Evolutionary conservation across 2,329 filamentous ascomycete species (phyloP), one percentile per base, ranked within the genome.

Genomic region (Coniochaeta hoffmannii): DNA sequence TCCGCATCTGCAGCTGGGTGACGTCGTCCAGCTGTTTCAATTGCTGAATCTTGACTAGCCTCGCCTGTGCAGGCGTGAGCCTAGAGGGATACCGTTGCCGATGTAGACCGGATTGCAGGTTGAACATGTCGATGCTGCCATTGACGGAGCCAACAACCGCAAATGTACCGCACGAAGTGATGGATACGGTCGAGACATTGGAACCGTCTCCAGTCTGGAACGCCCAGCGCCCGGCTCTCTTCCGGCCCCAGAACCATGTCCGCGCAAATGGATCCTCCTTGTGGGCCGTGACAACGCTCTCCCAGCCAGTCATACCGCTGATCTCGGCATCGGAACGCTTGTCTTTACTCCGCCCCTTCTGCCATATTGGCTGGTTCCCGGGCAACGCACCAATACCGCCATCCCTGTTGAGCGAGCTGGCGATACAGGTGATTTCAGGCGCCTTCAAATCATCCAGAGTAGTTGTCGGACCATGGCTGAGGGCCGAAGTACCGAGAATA

Each of bases 161-260:
- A 75, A 99, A 99, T 1, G 89, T 97, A 56, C 94, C 94, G 65
- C 94, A 99, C 1, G 90, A 82, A 54, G 90, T 96, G 58, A 99
- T 87, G 11, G 91, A 83, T 19, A 99, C 90, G 54, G 89, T 93
- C 60, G 88, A 83, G 57, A 96, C 93, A 64, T 90, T 82, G n/a
- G 84, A 81, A 17, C 83, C 82, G 71, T 99, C 94, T 38, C 87
- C 82, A 0, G 92, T 97, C 61, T 89, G 85, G 62, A 99, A 90
- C 0, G 89, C 87, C 94, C 94, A 99, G 60, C 94, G 81, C 11
- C 94, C 94, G 51, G 94, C 92, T 64, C 88, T 86, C 72, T 95
- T 97, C 56, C 90, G 86, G 6, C 93, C 94, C 92, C 94, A 97
- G 72, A 97, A 97, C 94, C 94, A 99, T 1, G 94, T 97, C 54